Percentiles rank a stretch among this genome's conserved stretches.
Evolutionary conservation across 108 stramenopile species (phyloP).

Genomic region (Aurantiochytrium sp.): DNA sequence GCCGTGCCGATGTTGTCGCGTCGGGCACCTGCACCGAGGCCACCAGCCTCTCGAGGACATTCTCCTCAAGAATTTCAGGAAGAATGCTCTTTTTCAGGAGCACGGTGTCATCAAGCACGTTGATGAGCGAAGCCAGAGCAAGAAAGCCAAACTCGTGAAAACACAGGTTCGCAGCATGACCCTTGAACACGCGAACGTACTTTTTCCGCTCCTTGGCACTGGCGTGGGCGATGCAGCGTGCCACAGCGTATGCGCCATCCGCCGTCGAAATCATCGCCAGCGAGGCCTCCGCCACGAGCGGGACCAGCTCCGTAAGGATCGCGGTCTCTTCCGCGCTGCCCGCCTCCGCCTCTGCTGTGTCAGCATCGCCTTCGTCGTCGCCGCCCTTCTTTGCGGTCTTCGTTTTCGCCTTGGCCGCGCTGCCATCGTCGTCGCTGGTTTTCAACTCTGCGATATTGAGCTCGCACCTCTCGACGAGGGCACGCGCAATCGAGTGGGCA

Average conservation of each 20-base stretch:
- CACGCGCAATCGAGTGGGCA: neutral
- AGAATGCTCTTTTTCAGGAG: neutral
- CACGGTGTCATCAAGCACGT: neutral
- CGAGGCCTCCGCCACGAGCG: neutral
- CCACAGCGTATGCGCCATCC: neutral
- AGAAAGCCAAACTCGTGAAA: neutral
- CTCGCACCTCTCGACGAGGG: neutral
- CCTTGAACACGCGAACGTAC: neutral
- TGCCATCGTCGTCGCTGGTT: neutral
- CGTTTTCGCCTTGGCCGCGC: neutral
- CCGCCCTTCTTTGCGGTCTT: neutral
- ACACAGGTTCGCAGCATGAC: neutral
- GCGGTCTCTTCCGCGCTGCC: neutral
- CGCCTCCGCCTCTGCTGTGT: neutral
- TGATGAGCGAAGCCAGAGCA: neutral
- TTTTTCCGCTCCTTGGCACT: constrained; percentile 10
- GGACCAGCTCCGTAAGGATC: neutral
- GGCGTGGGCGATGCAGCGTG: neutral
- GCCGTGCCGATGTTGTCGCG: neutral
- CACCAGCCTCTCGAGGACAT: neutral
- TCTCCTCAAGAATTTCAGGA: neutral
- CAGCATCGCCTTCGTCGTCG: neutral
- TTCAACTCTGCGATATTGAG: neutral
- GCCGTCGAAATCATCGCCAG: neutral
- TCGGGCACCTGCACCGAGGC: neutral